Conservation (phyloP, 768 basidiomycete genomes). For the Rossbeevera mucosa region DNA sequence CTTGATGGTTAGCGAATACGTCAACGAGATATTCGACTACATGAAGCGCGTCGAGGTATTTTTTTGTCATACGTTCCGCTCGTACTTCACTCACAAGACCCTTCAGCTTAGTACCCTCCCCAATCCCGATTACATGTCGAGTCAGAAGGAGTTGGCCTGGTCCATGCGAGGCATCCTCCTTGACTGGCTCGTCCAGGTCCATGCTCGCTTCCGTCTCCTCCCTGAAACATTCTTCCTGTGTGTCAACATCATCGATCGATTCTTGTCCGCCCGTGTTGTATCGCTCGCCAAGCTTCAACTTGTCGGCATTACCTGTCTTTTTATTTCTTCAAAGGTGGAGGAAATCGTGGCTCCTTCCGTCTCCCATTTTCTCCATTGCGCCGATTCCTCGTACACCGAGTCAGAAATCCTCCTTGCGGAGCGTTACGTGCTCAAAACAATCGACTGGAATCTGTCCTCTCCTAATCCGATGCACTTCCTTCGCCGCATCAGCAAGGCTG, state of each 20-base stretch:
- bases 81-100: not conserved
- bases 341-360: slow-evolving; percentile 88
- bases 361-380: slow-evolving; percentile 71
- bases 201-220: slow-evolving; percentile 76
- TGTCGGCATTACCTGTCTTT: slow-evolving; percentile 83
- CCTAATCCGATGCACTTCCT: slow-evolving; percentile 90
- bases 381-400: slow-evolving; percentile 71
- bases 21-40: slow-evolving; percentile 89
- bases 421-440: slow-evolving; percentile 77
- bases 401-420: slow-evolving; percentile 87
- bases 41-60: slow-evolving; percentile 80
- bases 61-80: not conserved
- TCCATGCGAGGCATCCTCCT: slow-evolving; percentile 83
- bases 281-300: slow-evolving; percentile 85
- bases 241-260: slow-evolving; percentile 79
- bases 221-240: slow-evolving; percentile 91
- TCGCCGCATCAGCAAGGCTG: slow-evolving; percentile 87
- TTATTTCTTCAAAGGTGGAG: slow-evolving; percentile 88
- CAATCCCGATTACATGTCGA: slow-evolving; percentile 78
- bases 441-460: slow-evolving; percentile 82
- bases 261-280: slow-evolving; percentile 66
- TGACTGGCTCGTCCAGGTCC: slow-evolving; percentile 93
- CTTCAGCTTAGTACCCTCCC: slow-evolving; percentile 72
- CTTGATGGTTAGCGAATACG: slow-evolving; percentile 96
- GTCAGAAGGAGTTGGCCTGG: slow-evolving; percentile 82